Evolutionary conservation across 345 rosid species (phyloP), one percentile per base, ranked within the genome.

Genomic region (Angophora floribunda): DNA sequence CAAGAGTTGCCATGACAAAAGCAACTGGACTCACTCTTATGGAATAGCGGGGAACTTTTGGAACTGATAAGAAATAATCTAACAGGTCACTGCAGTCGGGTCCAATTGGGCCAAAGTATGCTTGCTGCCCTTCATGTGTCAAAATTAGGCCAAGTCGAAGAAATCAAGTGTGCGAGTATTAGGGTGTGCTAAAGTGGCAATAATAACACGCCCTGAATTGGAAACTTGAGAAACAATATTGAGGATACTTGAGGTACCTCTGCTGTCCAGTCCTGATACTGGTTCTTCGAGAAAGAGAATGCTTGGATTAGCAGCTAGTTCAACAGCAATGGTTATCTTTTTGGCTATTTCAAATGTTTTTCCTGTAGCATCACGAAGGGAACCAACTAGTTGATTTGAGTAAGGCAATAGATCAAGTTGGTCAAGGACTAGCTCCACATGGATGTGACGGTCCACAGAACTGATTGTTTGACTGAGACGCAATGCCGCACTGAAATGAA

Each of bases 221-320:
- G 91, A 88, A 82, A 91, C 87, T 88, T 55, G 88, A 59, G 90
- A 86, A 30, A 86, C 89, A 85, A 86, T 85, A 53, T 87, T 85
- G 44, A 91, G 91, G 85, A 90, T 87, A 36, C 32, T 86, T 55
- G 63, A 90, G 45, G 88, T 90, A 70, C 89, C 91, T 52, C 57
- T 80, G 45, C 85, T 61, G 70, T 91, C 91, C 78, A 91, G 90
- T 21, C 91, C 91, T 30, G 87, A 85, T 85, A 90, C 12, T 22
- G 92, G 91, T 28, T 92, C 90, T 89, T 92, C 92, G 79, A 90
- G 93, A 30, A 90, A 53, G 86, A 91, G 92, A 79, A 91, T 88
- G 51, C 91, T 89, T 85, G 91, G 91, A 75, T 91, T 91, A 86
- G 91, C 91, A 12, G 93, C 91, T 32, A 92, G 86, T 70, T 92